Conservation (phyloP, 352 stramenopile species). For the Phytophthora citrophthora region DNA sequence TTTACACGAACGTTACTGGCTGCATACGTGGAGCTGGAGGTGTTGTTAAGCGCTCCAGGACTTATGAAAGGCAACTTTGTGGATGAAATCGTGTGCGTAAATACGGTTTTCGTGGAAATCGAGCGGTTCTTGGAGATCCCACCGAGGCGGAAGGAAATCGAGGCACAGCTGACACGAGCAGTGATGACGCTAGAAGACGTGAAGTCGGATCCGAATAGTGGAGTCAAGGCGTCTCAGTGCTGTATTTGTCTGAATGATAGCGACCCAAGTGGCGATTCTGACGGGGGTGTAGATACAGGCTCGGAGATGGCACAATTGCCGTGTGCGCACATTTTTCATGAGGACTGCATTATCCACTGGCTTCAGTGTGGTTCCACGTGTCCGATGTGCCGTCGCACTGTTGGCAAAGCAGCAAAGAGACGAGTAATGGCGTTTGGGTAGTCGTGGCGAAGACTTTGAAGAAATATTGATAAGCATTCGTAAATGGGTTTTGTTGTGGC, state of each 20-base stretch:
- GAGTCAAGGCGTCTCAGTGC: conserved; percentile 8
- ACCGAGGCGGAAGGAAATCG: conserved; percentile 36
- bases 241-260: conserved; percentile 30
- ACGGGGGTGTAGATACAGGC: not conserved
- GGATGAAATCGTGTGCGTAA: conserved; percentile 20
- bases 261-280: not conserved
- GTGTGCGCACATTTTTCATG: conserved; percentile 61
- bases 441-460: not conserved
- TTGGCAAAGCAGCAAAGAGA: conserved; percentile 17
- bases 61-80: conserved; percentile 9
- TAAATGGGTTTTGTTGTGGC: conserved; percentile 15
- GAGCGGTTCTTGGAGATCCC: conserved; percentile 39
- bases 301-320: conserved; percentile 45
- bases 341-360: conserved; percentile 69
- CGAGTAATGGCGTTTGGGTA: conserved; percentile 17
- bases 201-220: not conserved
- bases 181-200: conserved; percentile 27
- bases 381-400: conserved; percentile 46
- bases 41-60: conserved; percentile 18
- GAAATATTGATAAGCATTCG: conserved; percentile 2
- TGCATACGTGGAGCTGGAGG: conserved; percentile 33
- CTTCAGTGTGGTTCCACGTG: conserved; percentile 58
- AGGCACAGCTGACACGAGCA: conserved; percentile 23
- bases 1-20: conserved; percentile 27
- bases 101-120: conserved; percentile 26